Percentiles rank a stretch among this genome's conserved stretches.
Evolutionary conservation across 345 rosid species (phyloP).

Genomic region (Camelina neglecta): DNA sequence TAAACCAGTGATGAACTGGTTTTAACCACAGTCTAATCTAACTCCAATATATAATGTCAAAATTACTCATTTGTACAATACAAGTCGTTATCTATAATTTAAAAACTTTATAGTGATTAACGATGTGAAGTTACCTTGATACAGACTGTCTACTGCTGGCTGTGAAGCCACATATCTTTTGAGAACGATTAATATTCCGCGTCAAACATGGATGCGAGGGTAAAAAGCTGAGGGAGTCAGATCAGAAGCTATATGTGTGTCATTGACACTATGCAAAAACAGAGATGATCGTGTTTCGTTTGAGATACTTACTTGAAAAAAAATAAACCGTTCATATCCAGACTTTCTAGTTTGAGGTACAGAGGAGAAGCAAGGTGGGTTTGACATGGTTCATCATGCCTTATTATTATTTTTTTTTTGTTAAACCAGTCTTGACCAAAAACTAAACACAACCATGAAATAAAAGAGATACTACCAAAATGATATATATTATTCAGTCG

Average conservation of each 20-base stretch:
- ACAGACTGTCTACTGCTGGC: background rate
- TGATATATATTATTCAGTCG: conserved; percentile 1
- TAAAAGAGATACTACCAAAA: background rate
- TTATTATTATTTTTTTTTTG: background rate
- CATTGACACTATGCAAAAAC: background rate
- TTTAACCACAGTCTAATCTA: no score
- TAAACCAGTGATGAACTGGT: no score
- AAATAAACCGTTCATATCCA: background rate
- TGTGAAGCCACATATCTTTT: background rate
- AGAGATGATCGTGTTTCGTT: background rate
- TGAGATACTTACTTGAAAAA: background rate
- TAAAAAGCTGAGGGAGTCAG: background rate
- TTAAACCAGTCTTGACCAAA: conserved; percentile 1
- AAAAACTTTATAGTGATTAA: no score
- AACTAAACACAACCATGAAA: background rate
- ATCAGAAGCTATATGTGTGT: background rate
- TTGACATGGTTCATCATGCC: background rate
- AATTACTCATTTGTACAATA: background rate
- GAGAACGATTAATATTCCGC: background rate
- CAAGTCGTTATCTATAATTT: no score
- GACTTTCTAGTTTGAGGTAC: background rate
- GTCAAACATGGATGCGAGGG: background rate
- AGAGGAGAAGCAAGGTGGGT: background rate
- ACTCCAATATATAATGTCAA: no score
- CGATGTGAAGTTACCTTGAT: background rate